Base-by-base conservation (phyloP, 2,329 filamentous ascomycete genomes). In the Fusarium domesticum region DNA sequence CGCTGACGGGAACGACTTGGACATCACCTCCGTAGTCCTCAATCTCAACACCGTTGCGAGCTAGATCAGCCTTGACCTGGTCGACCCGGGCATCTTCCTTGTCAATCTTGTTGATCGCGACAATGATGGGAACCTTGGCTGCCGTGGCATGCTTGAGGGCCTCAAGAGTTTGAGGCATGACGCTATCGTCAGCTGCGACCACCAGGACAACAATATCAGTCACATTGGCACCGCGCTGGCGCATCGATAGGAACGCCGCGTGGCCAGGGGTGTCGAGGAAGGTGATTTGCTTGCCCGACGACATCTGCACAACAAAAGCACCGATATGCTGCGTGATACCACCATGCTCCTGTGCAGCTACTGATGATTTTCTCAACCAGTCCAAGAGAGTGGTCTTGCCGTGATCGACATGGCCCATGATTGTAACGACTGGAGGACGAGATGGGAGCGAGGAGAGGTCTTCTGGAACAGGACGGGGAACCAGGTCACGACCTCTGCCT, bases 391-490 rank as follows among this genome's bases (percentile, higher is more conserved):
- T 98, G 1, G 93, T 98, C 72, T 98, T 98, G 42, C 93, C 93
- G 65, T 98, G 93, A 64, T 98, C 95, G 58, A 98, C 93, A 54
- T 98, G 93, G 3, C 93, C 93, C 95, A 98, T 98, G 61, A 98
- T 98, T 1, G 95, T 97, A 31, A 98, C 91, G 28, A 98, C 89
- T 0, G 93, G 95, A 6, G 93, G 92, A 14, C 95, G 81, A 25
- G 73, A 68, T 2, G 90, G 89, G 6, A 96, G 68, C 12, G 67
- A 57, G 0, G 85, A 81, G 37, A 73, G 77, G 64, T 92, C 88
- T 58, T 83, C 83, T 7, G 81, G 80, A 18, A 76, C 71, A 2
- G 89, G 84, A 10, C 84, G 80, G 18, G 87, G 77, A 49, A 77
- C 78, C 31, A 98, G 70, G 64, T 98, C 92, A 35, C 82, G 73